These are phyloP conservation scores for Salix caprea DNA, from an alignment of 345 rosid species.

Conservation along the genomic window DNA sequence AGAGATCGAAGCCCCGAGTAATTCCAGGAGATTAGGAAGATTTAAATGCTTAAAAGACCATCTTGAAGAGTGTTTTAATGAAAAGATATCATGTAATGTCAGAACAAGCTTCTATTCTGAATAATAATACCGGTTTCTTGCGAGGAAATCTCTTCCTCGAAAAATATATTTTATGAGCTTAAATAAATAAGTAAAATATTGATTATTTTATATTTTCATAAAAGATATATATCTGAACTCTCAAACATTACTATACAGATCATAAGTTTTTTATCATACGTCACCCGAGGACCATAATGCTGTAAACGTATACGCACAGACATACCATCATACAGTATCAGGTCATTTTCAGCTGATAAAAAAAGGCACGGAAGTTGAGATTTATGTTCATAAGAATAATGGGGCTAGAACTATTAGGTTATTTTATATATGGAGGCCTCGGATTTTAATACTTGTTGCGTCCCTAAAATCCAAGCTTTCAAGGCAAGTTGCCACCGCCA, in stretches of 20 bases:
- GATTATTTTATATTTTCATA: fast-evolving
- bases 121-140: neutral
- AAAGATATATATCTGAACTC: fast-evolving
- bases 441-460: neutral
- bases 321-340: neutral
- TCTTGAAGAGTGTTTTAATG: neutral
- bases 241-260: too few species aligned
- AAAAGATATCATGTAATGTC: neutral
- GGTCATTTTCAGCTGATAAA: neutral
- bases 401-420: neutral
- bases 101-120: neutral
- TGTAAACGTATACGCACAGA: neutral
- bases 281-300: too few species aligned
- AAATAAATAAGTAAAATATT: fast-evolving
- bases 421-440: neutral
- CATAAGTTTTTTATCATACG: too few species aligned
- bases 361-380: neutral
- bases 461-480: neutral
- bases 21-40: neutral
- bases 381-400: too few species aligned
- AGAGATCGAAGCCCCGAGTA: conserved; percentile 4
- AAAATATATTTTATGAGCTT: too few species aligned
- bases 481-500: neutral
- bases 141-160: fast-evolving
- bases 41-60: neutral